Percentiles rank a stretch among this genome's conserved stretches.
phyloP scores from a whole-genome alignment of 2,329 filamentous ascomycete species.

The Falciphora oryzae region DNA sequence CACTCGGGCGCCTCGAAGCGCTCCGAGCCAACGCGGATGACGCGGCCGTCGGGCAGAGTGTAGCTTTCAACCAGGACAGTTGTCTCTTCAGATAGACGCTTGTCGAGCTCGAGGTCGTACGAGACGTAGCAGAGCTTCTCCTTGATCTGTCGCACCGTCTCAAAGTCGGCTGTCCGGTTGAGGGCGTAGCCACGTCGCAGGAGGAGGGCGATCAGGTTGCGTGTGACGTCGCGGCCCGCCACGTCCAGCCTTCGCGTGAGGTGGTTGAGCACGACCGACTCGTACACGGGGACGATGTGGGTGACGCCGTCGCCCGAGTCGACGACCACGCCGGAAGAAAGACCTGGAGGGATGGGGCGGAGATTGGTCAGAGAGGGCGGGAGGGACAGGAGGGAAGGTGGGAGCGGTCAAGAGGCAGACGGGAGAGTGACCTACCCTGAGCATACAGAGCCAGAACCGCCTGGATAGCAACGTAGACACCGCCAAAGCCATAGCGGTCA shows the following conservation, averaged over 20 bases:
- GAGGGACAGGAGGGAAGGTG: neutral
- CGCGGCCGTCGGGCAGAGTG: slow-evolving; percentile 90
- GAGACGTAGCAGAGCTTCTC: slow-evolving; percentile 99
- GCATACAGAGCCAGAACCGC: slow-evolving; percentile 94
- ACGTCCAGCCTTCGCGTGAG: slow-evolving; percentile 91
- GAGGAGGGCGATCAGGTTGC: slow-evolving; percentile 92
- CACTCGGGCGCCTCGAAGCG: slow-evolving; percentile 97
- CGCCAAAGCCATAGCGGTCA: slow-evolving; percentile 91
- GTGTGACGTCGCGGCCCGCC: slow-evolving; percentile 94
- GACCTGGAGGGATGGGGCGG: slow-evolving; percentile 43
- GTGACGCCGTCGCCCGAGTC: slow-evolving; percentile 98
- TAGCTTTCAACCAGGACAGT: slow-evolving; percentile 97
- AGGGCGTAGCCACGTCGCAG: slow-evolving; percentile 91
- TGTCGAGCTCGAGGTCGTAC: slow-evolving; percentile 94
- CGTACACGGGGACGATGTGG: slow-evolving; percentile 97
- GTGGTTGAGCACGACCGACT: slow-evolving; percentile 96
- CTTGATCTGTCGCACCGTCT: slow-evolving; percentile 98
- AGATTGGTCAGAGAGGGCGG: neutral
- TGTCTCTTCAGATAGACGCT: slow-evolving; percentile 92
- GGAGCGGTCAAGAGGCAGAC: neutral
- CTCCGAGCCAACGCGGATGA: slow-evolving; percentile 94
- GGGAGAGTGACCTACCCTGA: slow-evolving; percentile 55
- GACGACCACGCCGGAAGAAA: slow-evolving; percentile 92
- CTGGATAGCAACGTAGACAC: slow-evolving; percentile 97
- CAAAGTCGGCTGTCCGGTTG: slow-evolving; percentile 97